A percentile compares a stretch with the other conserved stretches of the same genome.
These are phyloP conservation scores for Xerocomellus amylosporus DNA, from an alignment of 768 basidiomycete species.

Conservation along the genomic window DNA sequence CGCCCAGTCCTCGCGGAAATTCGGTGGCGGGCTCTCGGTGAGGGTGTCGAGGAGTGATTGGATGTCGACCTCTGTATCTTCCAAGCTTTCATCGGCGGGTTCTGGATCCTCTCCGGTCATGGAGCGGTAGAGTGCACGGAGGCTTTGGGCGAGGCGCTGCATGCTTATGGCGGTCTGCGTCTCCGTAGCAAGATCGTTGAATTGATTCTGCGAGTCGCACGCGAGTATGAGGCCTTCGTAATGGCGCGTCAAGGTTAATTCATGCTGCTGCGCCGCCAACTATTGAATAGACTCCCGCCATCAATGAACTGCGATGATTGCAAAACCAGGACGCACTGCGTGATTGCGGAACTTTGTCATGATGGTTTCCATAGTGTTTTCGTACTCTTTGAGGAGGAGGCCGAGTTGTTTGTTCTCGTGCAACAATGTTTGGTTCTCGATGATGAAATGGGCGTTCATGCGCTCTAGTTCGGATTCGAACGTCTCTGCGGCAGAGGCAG, in stretches of 20 bases:
- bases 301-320: background rate
- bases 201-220: constrained; percentile 55
- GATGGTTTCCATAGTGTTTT: constrained; percentile 89
- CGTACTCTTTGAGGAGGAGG: constrained; percentile 88
- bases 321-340: constrained; percentile 54
- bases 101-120: constrained; percentile 59
- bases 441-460: constrained; percentile 81
- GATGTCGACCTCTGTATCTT: constrained; percentile 41
- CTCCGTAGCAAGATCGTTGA: constrained; percentile 55
- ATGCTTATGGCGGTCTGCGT: constrained; percentile 64
- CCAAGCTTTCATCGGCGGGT: constrained; percentile 24
- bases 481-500: constrained; percentile 52
- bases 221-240: constrained; percentile 79
- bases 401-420: constrained; percentile 97
- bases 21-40: constrained; percentile 37
- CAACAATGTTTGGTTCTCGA: constrained; percentile 89
- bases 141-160: constrained; percentile 64
- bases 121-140: constrained; percentile 70
- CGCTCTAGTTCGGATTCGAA: constrained; percentile 94
- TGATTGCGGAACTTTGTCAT: constrained; percentile 96
- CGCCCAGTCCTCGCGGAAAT: constrained; percentile 74
- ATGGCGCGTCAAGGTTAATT: constrained; percentile 81
- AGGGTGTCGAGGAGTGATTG: constrained; percentile 43
- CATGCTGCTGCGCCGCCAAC: constrained; percentile 91
- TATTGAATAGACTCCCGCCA: constrained; percentile 31